A percentile compares a stretch with the other conserved stretches of the same genome.
Conservation (phyloP, 495 filamentous ascomycete species). For the Penicillium manginii region DNA sequence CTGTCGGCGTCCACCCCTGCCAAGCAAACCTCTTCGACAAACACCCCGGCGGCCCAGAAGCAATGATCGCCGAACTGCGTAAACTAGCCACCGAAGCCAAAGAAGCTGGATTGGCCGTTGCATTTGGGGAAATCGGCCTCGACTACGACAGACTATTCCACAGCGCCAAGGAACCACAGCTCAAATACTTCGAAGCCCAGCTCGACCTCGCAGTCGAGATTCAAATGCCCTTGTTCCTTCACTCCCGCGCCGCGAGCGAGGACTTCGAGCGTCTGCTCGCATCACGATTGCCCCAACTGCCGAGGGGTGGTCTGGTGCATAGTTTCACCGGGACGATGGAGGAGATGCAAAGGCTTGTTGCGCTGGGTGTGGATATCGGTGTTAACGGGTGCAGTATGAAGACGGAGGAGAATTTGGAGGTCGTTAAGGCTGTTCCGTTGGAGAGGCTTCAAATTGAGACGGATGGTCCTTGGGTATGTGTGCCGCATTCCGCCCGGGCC, state of each 20-base stretch:
- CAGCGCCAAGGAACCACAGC: slow-evolving; percentile 73
- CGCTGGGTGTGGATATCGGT: slow-evolving; percentile 78
- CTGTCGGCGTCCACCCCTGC: slow-evolving; percentile 93
- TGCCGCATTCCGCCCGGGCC: neutral
- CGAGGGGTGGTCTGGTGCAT: slow-evolving; percentile 80
- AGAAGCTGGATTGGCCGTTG: slow-evolving; percentile 60
- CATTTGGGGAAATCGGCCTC: slow-evolving; percentile 94
- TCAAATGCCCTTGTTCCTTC: slow-evolving; percentile 84
- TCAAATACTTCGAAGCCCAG: slow-evolving; percentile 83
- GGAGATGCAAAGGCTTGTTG: slow-evolving; percentile 78
- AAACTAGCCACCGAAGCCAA: slow-evolving; percentile 55
- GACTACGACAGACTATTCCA: slow-evolving; percentile 92
- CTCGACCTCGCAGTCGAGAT: slow-evolving; percentile 76
- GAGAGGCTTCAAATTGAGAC: slow-evolving; percentile 85
- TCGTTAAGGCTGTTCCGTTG: slow-evolving; percentile 75
- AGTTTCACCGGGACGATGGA: slow-evolving; percentile 85
- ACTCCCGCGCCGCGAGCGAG: slow-evolving; percentile 79
- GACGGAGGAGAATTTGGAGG: slow-evolving; percentile 82
- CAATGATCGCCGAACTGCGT: slow-evolving; percentile 63
- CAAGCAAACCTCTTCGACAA: slow-evolving; percentile 68
- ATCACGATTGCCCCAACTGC: slow-evolving; percentile 57
- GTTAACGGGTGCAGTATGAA: slow-evolving; percentile 93
- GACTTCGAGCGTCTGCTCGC: slow-evolving; percentile 75
- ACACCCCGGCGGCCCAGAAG: slow-evolving; percentile 57
- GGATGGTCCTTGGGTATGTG: slow-evolving; percentile 81